Evolutionary conservation across 2,329 filamentous ascomycete species (phyloP).

Genomic region (Hymenoscyphus repandus): DNA sequence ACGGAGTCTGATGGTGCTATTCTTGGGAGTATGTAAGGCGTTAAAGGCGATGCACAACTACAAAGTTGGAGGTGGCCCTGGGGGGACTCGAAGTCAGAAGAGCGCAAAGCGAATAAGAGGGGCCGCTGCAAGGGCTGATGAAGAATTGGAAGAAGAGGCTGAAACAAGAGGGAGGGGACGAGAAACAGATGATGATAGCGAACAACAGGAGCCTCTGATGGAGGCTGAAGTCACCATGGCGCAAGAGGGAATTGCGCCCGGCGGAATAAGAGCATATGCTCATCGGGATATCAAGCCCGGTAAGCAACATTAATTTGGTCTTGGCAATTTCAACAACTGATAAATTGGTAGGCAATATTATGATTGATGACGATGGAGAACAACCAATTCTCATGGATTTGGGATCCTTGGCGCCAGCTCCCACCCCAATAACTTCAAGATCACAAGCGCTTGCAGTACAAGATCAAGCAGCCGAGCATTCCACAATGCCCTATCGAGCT

Average conservation of each 20-base stretch:
- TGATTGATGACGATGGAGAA: constrained; percentile 89
- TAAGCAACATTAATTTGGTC: constrained; percentile 36
- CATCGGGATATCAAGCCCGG: constrained; percentile 97
- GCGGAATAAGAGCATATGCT: constrained; percentile 74
- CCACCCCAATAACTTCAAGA: constrained; percentile 82
- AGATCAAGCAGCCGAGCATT: constrained; percentile 92
- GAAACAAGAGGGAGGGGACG: constrained; percentile 37
- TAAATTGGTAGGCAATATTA: constrained; percentile 69
- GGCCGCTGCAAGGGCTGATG: constrained; percentile 35
- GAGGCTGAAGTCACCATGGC: constrained; percentile 65
- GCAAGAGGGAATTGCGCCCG: constrained; percentile 63
- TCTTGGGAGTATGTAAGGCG: constrained; percentile 85
- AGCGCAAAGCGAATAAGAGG: constrained; percentile 39
- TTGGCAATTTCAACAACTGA: not conserved
- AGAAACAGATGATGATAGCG: constrained; percentile 54
- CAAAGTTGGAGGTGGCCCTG: constrained; percentile 56
- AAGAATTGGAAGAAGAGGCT: constrained; percentile 35
- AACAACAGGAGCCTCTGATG: constrained; percentile 80
- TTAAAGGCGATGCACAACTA: constrained; percentile 91
- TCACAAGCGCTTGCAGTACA: constrained; percentile 88
- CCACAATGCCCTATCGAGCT: constrained; percentile 96
- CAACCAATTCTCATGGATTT: constrained; percentile 96
- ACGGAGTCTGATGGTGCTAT: constrained; percentile 78
- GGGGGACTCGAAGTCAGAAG: constrained; percentile 42
- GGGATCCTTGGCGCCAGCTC: constrained; percentile 81